A percentile compares a stretch with the other conserved stretches of the same genome.
Evolutionary conservation across 331 rosid genomes (phyloP).

Genomic region (Acacia pycnantha): DNA sequence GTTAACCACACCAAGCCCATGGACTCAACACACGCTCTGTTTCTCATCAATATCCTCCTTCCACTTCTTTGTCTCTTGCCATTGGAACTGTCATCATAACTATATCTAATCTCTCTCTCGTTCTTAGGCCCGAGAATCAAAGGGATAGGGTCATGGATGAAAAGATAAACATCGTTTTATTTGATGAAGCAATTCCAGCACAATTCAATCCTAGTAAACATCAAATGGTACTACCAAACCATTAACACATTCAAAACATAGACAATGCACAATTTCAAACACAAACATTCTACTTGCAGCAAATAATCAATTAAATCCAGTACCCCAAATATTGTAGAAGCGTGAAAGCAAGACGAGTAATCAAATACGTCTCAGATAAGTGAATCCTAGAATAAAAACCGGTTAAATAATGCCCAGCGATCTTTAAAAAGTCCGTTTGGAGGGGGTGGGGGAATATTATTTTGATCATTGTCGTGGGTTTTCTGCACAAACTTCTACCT

Average conservation of each 20-base stretch:
- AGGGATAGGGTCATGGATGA: neutral
- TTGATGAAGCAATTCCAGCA: too few species aligned
- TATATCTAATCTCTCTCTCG: too few species aligned
- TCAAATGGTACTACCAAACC: neutral
- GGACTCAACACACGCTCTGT: neutral
- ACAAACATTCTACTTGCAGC: neutral
- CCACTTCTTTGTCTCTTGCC: neutral
- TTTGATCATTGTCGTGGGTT: too few species aligned
- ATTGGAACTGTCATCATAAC: neutral
- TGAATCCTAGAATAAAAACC: too few species aligned
- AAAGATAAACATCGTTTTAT: too few species aligned
- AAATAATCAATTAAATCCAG: neutral
- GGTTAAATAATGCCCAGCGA: too few species aligned
- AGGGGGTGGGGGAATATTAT: too few species aligned
- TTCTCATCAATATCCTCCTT: neutral
- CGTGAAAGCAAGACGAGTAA: constrained; percentile 69
- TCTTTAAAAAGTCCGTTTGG: too few species aligned
- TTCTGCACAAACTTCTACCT: too few species aligned
- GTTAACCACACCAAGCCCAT: constrained; percentile 19
- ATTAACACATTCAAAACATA: neutral
- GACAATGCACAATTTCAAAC: neutral
- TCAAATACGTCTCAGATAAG: constrained; percentile 53
- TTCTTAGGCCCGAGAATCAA: too few species aligned
- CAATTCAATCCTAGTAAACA: too few species aligned
- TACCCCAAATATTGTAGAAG: constrained; percentile 91